Evolutionary conservation across 176 grass and related monocot species (phyloP).

Genomic region (Oryza longistaminata): DNA sequence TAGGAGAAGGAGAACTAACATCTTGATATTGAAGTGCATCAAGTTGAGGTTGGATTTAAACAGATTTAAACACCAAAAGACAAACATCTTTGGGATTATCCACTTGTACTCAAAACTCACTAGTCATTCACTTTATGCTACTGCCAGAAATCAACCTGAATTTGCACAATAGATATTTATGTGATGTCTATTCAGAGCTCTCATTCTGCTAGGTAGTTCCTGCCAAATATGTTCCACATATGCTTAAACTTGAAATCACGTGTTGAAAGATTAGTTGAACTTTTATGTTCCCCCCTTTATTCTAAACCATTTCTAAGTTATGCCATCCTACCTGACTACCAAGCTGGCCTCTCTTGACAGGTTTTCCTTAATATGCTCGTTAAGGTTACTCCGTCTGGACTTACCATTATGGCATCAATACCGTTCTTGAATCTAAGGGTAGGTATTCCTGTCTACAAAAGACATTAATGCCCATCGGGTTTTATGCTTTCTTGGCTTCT

Average conservation of each 20-base stretch:
- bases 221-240: background rate
- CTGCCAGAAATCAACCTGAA: constrained; percentile 13
- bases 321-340: constrained; percentile 24
- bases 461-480: constrained; percentile 5
- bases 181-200: constrained; percentile 7
- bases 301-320: constrained; percentile 26
- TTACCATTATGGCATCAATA: constrained; percentile 98
- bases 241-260: background rate
- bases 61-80: constrained; percentile 26
- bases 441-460: constrained; percentile 36
- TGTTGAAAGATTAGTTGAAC: background rate
- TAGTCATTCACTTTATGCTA: background rate
- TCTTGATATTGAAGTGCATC: background rate
- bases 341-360: constrained; percentile 57
- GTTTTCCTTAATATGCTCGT: constrained; percentile 98
- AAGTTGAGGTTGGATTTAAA: constrained; percentile 20
- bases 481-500: constrained; percentile 10
- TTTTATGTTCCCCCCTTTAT: background rate
- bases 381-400: constrained; percentile 89
- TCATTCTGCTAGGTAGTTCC: constrained; percentile 15
- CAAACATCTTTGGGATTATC: constrained; percentile 7
- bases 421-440: constrained; percentile 97
- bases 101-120: constrained; percentile 1
- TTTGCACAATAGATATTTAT: constrained; percentile 20
- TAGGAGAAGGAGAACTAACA: background rate